Conservation (phyloP, 2,329 filamentous ascomycete species). For the Neofusicoccum parvum region DNA sequence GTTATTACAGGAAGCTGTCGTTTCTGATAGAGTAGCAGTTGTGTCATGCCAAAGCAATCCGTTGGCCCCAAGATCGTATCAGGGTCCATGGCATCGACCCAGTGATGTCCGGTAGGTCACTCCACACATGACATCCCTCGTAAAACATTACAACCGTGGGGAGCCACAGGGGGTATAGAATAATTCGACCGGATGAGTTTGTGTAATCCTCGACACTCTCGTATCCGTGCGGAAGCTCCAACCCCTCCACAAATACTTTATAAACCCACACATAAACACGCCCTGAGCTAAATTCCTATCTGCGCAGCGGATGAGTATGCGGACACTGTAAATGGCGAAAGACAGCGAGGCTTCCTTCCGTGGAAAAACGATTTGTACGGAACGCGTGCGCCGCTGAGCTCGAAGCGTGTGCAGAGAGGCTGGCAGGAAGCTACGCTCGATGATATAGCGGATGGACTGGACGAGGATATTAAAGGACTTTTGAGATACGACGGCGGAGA, state of each 20-base stretch:
- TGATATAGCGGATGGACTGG: conserved; percentile 30
- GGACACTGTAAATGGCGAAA: conserved; percentile 40
- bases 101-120: conserved; percentile 36
- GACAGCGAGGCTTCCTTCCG: conserved; percentile 37
- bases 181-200: too few species aligned
- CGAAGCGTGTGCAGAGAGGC: conserved; percentile 44
- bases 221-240: too few species aligned
- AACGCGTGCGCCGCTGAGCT: conserved; percentile 33
- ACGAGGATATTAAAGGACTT: conserved; percentile 33
- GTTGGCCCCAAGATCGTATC: conserved; percentile 45
- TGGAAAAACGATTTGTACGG: conserved; percentile 47
- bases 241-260: too few species aligned
- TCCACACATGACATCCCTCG: neutral
- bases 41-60: conserved; percentile 37
- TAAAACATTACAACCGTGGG: too few species aligned
- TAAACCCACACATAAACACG: too few species aligned
- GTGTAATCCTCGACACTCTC: too few species aligned
- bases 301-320: conserved; percentile 34
- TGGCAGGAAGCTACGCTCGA: conserved; percentile 34
- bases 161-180: too few species aligned
- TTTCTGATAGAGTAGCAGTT: neutral
- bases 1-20: neutral
- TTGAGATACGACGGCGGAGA: conserved; percentile 26
- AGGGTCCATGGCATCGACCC: conserved; percentile 50
- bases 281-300: neutral